These are phyloP conservation scores for Rhizopus microsporus DNA, from an alignment of 371 early-diverging fungal genomes.

Conservation along the genomic window DNA sequence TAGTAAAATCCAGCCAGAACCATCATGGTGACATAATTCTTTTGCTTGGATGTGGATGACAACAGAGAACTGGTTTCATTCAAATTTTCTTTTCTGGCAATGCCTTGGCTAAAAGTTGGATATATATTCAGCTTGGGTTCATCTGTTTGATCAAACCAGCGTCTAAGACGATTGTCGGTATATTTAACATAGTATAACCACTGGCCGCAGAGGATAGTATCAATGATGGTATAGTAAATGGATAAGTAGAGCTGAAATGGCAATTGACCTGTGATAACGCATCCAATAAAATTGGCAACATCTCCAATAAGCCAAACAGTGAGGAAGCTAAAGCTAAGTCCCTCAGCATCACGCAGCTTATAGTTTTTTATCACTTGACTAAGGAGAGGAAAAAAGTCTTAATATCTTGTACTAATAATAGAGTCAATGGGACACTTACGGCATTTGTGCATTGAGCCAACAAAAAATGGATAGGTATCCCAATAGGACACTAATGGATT, in stretches of 20 bases:
- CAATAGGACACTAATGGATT: slow-evolving; percentile 40
- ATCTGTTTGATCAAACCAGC: slow-evolving; percentile 31
- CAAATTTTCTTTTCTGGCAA: slow-evolving; percentile 6
- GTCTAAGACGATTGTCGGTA: slow-evolving; percentile 33
- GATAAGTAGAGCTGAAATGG: slow-evolving; percentile 66
- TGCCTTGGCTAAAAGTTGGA: neutral
- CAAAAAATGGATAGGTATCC: slow-evolving; percentile 71
- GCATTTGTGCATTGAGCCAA: slow-evolving; percentile 82
- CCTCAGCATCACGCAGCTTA: slow-evolving; percentile 51
- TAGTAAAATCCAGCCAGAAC: slow-evolving; percentile 17
- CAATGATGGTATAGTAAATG: slow-evolving; percentile 43
- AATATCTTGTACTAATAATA: neutral
- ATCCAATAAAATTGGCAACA: slow-evolving; percentile 69
- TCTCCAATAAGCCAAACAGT: slow-evolving; percentile 70
- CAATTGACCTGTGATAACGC: slow-evolving; percentile 66
- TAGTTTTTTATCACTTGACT: slow-evolving; percentile 71
- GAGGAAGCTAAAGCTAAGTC: slow-evolving; percentile 60
- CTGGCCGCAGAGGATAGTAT: slow-evolving; percentile 43
- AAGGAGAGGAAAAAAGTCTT: slow-evolving; percentile 4
- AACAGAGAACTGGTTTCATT: slow-evolving; percentile 22
- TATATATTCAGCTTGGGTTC: slow-evolving; percentile 9
- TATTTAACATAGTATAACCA: slow-evolving; percentile 52
- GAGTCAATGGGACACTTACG: slow-evolving; percentile 49
- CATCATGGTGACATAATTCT: slow-evolving; percentile 23
- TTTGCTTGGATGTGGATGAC: slow-evolving; percentile 11